Percentiles rank a stretch among this genome's conserved stretches.
phyloP scores from a whole-genome alignment of 108 stramenopile species.

The Stephanodiscus triporus region DNA sequence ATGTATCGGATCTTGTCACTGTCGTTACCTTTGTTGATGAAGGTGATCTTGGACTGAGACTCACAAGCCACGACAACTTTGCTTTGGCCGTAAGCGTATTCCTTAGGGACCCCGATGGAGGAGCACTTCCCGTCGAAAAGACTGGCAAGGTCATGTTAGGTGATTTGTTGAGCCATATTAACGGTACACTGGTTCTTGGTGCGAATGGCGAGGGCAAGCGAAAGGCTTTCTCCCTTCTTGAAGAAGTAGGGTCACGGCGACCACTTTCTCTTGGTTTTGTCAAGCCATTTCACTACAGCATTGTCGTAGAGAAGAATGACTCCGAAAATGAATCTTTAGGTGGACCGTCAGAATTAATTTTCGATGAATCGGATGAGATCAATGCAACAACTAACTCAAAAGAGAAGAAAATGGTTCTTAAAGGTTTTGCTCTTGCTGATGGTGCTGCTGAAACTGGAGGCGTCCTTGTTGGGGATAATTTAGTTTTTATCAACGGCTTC shows the following conservation, averaged over 20 bases:
- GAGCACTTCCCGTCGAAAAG: slow-evolving; percentile 60
- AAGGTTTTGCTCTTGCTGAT: slow-evolving; percentile 69
- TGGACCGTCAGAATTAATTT: slow-evolving; percentile 71
- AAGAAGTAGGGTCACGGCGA: slow-evolving; percentile 58
- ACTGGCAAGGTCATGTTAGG: slow-evolving; percentile 47
- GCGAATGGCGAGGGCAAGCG: slow-evolving; percentile 57
- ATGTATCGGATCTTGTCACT: slow-evolving; percentile 31
- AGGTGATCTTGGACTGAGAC: slow-evolving; percentile 77
- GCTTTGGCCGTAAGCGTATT: slow-evolving; percentile 65
- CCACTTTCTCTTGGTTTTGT: slow-evolving; percentile 75
- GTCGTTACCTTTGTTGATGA: slow-evolving; percentile 56
- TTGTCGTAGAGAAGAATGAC: slow-evolving; percentile 54
- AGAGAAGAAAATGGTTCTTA: slow-evolving; percentile 61
- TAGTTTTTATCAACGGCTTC: slow-evolving; percentile 84
- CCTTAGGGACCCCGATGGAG: slow-evolving; percentile 56
- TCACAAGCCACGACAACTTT: slow-evolving; percentile 65
- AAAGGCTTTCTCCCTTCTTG: slow-evolving; percentile 59
- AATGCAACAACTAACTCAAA: slow-evolving; percentile 33
- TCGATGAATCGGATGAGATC: slow-evolving; percentile 52
- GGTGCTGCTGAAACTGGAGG: slow-evolving; percentile 72
- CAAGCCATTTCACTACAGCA: slow-evolving; percentile 58
- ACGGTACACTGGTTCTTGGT: slow-evolving; percentile 70
- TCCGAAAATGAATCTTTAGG: slow-evolving; percentile 43
- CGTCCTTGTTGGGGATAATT: slow-evolving; percentile 83
- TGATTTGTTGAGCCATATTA: slow-evolving; percentile 74